Evolutionary conservation across 108 stramenopile species (phyloP), one percentile per base, ranked within the genome.

Genomic region (Nitzschia sp.): DNA sequence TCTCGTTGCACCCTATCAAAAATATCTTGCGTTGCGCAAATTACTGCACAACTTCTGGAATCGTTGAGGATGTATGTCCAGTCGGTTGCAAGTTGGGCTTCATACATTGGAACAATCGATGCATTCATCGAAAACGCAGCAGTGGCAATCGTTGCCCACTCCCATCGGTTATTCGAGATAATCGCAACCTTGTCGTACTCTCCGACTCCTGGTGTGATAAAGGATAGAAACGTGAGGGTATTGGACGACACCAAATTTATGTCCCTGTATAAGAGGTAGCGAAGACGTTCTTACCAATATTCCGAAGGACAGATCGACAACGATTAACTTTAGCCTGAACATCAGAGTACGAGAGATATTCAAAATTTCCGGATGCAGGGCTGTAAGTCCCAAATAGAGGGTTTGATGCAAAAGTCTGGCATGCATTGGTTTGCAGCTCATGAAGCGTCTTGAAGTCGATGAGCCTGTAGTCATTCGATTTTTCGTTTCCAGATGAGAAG

Each of bases 61-160:
- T 98, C 97, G 51, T 96, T 89, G 30, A 97, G 54, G 59, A 98
- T 97, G 71, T 95, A 96, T 2, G 80, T 74, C 96, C 98, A 98
- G 64, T 98, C 98, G n/a, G 76, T 66, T 2, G 91, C 80, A 21
- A 86, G 80, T 78, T 98, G 98, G 8, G 89, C 93, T 61, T 98
- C 97, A 77, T 98, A 98, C 98, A 98, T 97, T 0, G 98, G 98
- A 17, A 97, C 96, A 29, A 95, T 54, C n/a, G 89, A 82, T 4
- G 94, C 98, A 30, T 92, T 97, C 38, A 96, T 73, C 1, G 86
- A 87, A 69, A 93, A 94, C 0, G 95, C 80, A 28, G 96, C 96
- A 26, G 83, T 72, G 3, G 87, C 87, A 38, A 88, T 64, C 2
- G 89, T 76, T 0, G 91, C 95, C 96, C 96, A 96, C 75, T 94